These are phyloP conservation scores for Petunia secreta DNA, from an alignment of 257 asterid species.

Conservation along the genomic window DNA sequence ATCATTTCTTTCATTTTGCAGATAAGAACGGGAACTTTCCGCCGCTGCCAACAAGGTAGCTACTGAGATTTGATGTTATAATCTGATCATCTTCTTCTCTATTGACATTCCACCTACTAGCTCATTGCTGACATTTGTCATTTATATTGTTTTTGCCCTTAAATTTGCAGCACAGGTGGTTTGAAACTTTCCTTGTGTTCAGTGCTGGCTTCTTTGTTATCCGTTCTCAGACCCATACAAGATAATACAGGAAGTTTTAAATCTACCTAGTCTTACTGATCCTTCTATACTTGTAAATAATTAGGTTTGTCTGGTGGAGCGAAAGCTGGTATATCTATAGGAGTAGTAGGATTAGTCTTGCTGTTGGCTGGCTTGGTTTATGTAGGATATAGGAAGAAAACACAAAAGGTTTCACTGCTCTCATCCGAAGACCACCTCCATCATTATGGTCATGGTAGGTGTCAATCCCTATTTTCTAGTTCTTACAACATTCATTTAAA, in stretches of 20 bases:
- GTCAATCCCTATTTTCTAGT: slow-evolving; percentile 27
- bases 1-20: slow-evolving; percentile 42
- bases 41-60: slow-evolving; percentile 56
- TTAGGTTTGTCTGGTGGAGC: slow-evolving; percentile 79
- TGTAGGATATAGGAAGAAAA: slow-evolving; percentile 55
- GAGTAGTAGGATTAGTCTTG: slow-evolving; percentile 47
- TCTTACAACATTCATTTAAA: slow-evolving; percentile 14
- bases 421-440: slow-evolving; percentile 55
- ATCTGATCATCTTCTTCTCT: slow-evolving; percentile 8
- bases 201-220: slow-evolving; percentile 36
- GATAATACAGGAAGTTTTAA: slow-evolving; percentile 18
- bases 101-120: slow-evolving; percentile 9
- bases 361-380: slow-evolving; percentile 57
- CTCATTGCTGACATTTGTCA: slow-evolving; percentile 27
- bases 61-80: slow-evolving; percentile 26
- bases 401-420: slow-evolving; percentile 44
- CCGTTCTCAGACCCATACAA: slow-evolving; percentile 28
- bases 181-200: slow-evolving; percentile 41
- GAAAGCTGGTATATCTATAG: slow-evolving; percentile 74
- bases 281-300: slow-evolving; percentile 27
- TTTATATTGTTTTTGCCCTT: slow-evolving; percentile 11
- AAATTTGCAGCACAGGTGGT: slow-evolving; percentile 74
- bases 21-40: slow-evolving; percentile 59
- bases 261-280: slow-evolving; percentile 33
- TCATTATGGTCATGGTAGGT: slow-evolving; percentile 38